Base-by-base conservation (phyloP, 495 filamentous ascomycete genomes). In the Neurospora intermedia region DNA sequence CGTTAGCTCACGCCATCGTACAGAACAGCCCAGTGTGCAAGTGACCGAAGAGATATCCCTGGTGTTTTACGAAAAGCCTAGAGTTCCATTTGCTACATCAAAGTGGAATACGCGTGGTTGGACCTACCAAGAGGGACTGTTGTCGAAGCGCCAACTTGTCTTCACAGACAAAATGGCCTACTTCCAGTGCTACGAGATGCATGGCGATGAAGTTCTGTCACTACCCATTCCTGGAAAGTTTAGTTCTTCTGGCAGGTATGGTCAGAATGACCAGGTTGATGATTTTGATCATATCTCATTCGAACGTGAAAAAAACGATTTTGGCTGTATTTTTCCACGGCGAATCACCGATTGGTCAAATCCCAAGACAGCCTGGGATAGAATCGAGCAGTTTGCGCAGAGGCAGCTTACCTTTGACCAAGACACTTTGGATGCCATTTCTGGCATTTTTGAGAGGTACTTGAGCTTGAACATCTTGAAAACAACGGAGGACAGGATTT, bases 111-210 rank as follows among this genome's bases (percentile, higher is more conserved):
- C 76, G 6, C 71, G 83, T 42, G 84, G 79, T 10, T 85, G 84
- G 83, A 85, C 84, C 2, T 85, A 76, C 71, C 83, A 85, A 70
- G 83, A 85, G 69, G 80, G 69, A 1, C 18, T 82, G 0, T 71
- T 85, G 6, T 80, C 82, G 4, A 69, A 70, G 15, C 76, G 82
- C 8, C 39, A 46, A 27, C 46, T 75, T 16, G n/a, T 75, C 18
- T 73, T 75, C 41, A 80, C 77, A 0, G 77, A 80, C 7, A 20
- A 75, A 0, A 76, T 81, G 70, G 70, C 78, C 20, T 84, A 82
- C 71, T 85, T 80, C 72, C 77, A 83, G 35, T 84, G 81, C 73
- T 69, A 76, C 10, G 73, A 70, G 13, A 79, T 75, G 72, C 66
- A 75, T 41, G 76, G 77, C 42, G 46, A 27, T 27, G 79, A 81